Conservation (phyloP, 768 basidiomycete genomes). For the Lenzites betulinus region DNA sequence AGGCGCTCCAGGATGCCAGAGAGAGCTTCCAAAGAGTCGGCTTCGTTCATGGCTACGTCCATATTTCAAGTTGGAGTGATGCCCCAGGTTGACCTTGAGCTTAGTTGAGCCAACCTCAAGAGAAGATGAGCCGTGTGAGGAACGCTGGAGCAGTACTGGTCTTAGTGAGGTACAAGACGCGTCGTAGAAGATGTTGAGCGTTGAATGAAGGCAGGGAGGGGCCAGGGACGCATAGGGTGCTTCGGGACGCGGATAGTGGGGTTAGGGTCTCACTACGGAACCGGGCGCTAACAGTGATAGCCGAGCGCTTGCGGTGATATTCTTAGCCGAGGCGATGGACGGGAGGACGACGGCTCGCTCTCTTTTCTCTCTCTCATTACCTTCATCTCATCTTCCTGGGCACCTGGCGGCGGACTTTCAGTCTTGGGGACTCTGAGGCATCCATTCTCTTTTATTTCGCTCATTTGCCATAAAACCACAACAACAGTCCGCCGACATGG, state of each 20-base stretch:
- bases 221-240: too few species aligned
- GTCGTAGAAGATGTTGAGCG: not conserved
- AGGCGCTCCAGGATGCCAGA: constrained; percentile 59
- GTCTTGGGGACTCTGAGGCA: constrained; percentile 34
- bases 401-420: constrained; percentile 14
- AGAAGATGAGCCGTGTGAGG: too few species aligned
- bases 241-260: not conserved
- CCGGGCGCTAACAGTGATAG: not conserved
- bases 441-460: constrained; percentile 33
- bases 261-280: constrained; percentile 1
- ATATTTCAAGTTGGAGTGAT: too few species aligned
- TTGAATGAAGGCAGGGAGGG: too few species aligned
- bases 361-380: constrained; percentile 11
- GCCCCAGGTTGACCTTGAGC: too few species aligned
- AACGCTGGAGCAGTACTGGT: not conserved
- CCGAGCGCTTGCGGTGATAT: constrained; percentile 8
- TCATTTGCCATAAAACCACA: constrained; percentile 17
- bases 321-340: constrained; percentile 19
- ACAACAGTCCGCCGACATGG: constrained; percentile 18
- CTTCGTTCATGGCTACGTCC: constrained; percentile 52
- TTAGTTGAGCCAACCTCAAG: too few species aligned
- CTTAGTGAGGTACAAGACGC: not conserved
- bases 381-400: constrained; percentile 13
- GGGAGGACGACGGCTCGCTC: constrained; percentile 7
- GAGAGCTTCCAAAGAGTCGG: constrained; percentile 64